Conservation (phyloP, 1,284 basidiomycete species). For the Rhizoctonia solani region DNA sequence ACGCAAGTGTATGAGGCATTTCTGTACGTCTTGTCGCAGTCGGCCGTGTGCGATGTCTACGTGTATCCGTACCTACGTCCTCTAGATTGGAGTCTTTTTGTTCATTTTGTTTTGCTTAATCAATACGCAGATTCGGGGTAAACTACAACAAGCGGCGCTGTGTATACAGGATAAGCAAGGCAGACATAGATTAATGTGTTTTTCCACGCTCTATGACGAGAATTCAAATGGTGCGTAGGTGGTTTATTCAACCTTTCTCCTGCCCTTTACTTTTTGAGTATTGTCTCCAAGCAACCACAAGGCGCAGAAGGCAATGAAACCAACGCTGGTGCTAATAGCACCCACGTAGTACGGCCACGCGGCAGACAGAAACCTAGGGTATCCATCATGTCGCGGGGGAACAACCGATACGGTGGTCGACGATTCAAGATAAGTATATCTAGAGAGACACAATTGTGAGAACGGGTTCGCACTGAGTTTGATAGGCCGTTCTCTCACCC, state of each 20-base stretch:
- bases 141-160: neutral
- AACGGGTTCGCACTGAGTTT: neutral
- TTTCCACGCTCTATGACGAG: constrained; percentile 14
- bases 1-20: constrained; percentile 25
- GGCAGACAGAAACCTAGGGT: constrained; percentile 90
- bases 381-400: constrained; percentile 92
- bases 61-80: constrained; percentile 28
- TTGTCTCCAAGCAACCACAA: constrained; percentile 82
- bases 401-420: constrained; percentile 84
- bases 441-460: constrained; percentile 43
- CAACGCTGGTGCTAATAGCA: constrained; percentile 82
- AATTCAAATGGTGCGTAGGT: neutral
- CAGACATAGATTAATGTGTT: constrained; percentile 27
- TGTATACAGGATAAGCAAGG: neutral
- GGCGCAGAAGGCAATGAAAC: constrained; percentile 80
- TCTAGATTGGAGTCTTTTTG: constrained; percentile 13
- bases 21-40: constrained; percentile 26
- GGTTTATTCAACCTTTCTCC: constrained; percentile 35
- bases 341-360: constrained; percentile 95
- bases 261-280: constrained; percentile 45
- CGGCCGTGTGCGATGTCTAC: constrained; percentile 10
- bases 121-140: neutral
- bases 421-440: constrained; percentile 72
- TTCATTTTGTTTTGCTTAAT: constrained; percentile 25
- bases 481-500: constrained; percentile 60